Evolutionary conservation across 164 flowering plant genomes (phyloP), one percentile per base, ranked within the genome.

Genomic region (Kingdonia uniflora): DNA sequence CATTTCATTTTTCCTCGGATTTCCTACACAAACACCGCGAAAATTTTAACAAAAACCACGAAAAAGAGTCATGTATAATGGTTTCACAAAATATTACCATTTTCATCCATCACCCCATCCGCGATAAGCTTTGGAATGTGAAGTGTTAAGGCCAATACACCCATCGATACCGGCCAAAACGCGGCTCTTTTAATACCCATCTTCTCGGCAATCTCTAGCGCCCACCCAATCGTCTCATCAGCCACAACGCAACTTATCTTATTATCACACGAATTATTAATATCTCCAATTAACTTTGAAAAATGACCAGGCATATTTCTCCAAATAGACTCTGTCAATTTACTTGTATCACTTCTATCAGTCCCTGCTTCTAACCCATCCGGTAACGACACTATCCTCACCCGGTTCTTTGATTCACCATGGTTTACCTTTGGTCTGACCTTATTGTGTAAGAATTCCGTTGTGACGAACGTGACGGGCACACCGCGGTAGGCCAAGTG

Each of bases 361-460:
- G 13, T 1, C 23, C 15, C 1, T 17, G 46, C 11, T n/a, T 20
- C 35, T 19, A 44, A 6, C 16, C 60, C 68, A 26, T 60, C 65
- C 4, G 66, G 52, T 14, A 64, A 47, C 1, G 63, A 52, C 2
- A 68, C 68, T 2, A 76, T n/a, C n/a, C n/a, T n/a, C n/a, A n/a
- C n/a, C n/a, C n/a, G n/a, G n/a, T n/a, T n/a, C n/a, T n/a, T n/a
- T n/a, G n/a, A n/a, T n/a, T n/a, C n/a, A n/a, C n/a, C n/a, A n/a
- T n/a, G n/a, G n/a, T n/a, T n/a, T n/a, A n/a, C n/a, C n/a, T n/a
- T n/a, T n/a, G n/a, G n/a, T n/a, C n/a, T n/a, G n/a, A n/a, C n/a
- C n/a, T n/a, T n/a, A n/a, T n/a, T n/a, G 8, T 29, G 35, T 29
- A 8, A 3, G 35, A 29, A 29, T 29, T 29, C 35, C n/a, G n/a